Base-by-base conservation (phyloP, 768 basidiomycete genomes). In the Macrolepiota albuminosa region DNA sequence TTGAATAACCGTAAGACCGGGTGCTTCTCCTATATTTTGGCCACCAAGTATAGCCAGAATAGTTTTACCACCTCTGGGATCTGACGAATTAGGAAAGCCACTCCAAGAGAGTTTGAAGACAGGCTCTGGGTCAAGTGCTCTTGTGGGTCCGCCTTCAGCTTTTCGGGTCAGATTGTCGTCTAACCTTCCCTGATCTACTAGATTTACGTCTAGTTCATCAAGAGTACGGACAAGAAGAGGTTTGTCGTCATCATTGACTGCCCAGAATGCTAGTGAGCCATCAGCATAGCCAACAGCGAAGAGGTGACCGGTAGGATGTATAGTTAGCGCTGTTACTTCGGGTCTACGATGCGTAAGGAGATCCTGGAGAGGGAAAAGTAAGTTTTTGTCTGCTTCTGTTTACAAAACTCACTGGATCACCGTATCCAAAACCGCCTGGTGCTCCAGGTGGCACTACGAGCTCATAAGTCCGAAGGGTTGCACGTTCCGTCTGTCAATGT, bases 21-120 rank as follows among this genome's bases (percentile, higher is more conserved):
- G 73, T 6, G 78, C 72, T 45, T 87, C 82, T 33, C 74, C 75
- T 2, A 73, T 61, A n/a, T 76, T 70, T 39, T 84, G 76, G 0
- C 94, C 94, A n/a, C 94, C 94, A 10, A 96, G 79, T 24, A 95
- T 75, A 1, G 88, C 79, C 4, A 96, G 73, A 1, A 84, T 76
- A 0, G 93, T 93, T 50, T 84, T 81, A n/a, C 86, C 89, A 45
- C 89, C 79, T 67, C 86, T 73, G 52, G 84, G 78, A 75, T 87
- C 85, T 4, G 78, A 67, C 2, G 84, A 84, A 66, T 87, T 85
- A 0, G 86, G 76, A 70, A 88, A 93, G 1, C 83, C 81, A 58
- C 88, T 89, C 94, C 93, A 97, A 0, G 88, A 77, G 6, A 95
- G 76, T 69, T 91, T 94, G 79, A 90, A 93, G 37, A 97, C 83